Conservation (phyloP, 305 asterid species). For the Plantago lanceolata region DNA sequence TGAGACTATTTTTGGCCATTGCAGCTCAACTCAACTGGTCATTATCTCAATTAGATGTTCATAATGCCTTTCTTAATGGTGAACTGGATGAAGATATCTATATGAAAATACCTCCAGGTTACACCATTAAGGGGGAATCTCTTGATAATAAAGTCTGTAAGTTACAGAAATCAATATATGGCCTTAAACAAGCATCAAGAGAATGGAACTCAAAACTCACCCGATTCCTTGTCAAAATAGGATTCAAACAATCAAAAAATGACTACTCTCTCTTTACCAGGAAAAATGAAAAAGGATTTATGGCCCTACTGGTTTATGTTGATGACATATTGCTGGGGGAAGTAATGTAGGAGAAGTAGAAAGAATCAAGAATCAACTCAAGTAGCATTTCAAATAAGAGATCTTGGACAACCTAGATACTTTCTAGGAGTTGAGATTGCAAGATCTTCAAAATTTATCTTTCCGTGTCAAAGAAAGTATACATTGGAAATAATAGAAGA, state of each 20-base stretch:
- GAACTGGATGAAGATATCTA: background rate
- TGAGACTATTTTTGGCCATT: background rate
- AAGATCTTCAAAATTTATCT: background rate
- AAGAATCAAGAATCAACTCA: background rate
- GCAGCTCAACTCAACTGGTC: background rate
- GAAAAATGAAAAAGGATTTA: background rate
- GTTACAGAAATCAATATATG: background rate
- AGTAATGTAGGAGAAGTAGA: background rate
- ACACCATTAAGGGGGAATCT: background rate
- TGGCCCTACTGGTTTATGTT: background rate
- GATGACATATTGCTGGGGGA: background rate
- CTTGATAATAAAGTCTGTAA: background rate
- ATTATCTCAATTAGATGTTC: background rate
- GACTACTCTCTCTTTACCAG: background rate
- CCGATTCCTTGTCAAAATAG: background rate
- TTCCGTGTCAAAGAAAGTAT: background rate
- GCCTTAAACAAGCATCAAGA: background rate
- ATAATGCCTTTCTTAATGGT: background rate
- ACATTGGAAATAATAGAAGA: constrained; percentile 1
- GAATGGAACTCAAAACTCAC: background rate
- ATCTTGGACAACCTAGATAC: background rate
- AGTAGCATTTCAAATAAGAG: background rate
- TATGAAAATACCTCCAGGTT: background rate
- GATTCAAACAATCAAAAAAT: background rate
- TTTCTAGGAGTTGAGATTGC: background rate